Evolutionary conservation across 1,139 yeast species (phyloP).

Genomic region (Yamadazyma conglobata): DNA sequence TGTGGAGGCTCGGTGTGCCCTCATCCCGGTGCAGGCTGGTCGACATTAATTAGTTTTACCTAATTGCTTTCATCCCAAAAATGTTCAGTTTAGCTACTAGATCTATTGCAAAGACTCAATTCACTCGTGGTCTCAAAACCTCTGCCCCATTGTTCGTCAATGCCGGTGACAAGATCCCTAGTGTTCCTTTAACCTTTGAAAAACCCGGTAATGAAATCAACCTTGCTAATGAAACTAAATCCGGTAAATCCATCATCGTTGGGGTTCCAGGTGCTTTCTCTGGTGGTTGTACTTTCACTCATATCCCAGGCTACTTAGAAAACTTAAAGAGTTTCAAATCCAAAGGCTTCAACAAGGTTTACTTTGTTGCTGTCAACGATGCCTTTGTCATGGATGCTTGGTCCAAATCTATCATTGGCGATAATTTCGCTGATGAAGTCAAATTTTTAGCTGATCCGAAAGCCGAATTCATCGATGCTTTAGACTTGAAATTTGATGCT

Average conservation of each 20-base stretch:
- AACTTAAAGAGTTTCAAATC: conserved; percentile 48
- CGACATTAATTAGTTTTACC: too few species aligned
- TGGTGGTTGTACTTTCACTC: conserved; percentile 76
- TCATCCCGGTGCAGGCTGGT: too few species aligned
- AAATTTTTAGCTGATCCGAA: conserved; percentile 72
- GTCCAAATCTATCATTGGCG: conserved; percentile 43
- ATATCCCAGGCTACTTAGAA: conserved; percentile 74
- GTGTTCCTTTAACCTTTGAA: conserved; percentile 52
- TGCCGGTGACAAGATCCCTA: conserved; percentile 60
- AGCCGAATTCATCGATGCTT: conserved; percentile 63
- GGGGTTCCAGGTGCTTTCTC: conserved; percentile 94
- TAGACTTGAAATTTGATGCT: conserved; percentile 71
- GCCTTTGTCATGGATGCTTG: conserved; percentile 74
- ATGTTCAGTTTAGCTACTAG: conserved; percentile 2
- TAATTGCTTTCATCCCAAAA: not conserved
- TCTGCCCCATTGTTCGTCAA: conserved; percentile 19
- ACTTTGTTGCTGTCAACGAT: conserved; percentile 78
- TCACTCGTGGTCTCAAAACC: conserved; percentile 28
- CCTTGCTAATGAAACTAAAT: conserved; percentile 51
- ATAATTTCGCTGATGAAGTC: conserved; percentile 31
- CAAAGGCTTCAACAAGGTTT: conserved; percentile 62
- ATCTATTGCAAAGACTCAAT: conserved; percentile 5
- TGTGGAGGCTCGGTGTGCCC: too few species aligned
- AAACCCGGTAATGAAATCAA: conserved; percentile 67
- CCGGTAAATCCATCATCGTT: conserved; percentile 58